These are phyloP conservation scores for Candida succiphila DNA, from an alignment of 805 yeast species.

Conservation along the genomic window DNA sequence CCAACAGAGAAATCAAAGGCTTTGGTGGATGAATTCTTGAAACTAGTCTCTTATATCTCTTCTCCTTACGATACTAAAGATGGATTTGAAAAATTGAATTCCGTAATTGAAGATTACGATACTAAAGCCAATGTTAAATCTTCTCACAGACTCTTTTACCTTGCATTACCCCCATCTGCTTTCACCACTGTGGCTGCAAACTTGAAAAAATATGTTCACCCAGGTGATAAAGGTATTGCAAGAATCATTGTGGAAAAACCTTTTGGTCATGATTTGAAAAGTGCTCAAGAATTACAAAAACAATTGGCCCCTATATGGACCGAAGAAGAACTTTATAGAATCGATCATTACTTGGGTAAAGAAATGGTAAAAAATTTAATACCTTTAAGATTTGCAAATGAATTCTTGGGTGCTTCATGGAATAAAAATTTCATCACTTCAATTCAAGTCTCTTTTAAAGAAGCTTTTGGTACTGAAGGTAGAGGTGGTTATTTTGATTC, in stretches of 20 bases:
- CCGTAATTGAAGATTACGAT: slow-evolving; percentile 53
- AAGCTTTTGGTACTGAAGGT: slow-evolving; percentile 98
- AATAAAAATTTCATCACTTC: slow-evolving; percentile 66
- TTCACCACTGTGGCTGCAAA: slow-evolving; percentile 72
- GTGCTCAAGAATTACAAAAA: slow-evolving; percentile 68
- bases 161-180: slow-evolving; percentile 92
- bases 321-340: slow-evolving; percentile 89
- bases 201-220: slow-evolving; percentile 60
- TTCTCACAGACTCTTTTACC: slow-evolving; percentile 78
- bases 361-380: slow-evolving; percentile 94
- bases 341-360: slow-evolving; percentile 96
- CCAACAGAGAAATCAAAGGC: slow-evolving; percentile 24
- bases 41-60: slow-evolving; percentile 53
- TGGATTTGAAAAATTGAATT: slow-evolving; percentile 54
- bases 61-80: slow-evolving; percentile 77
- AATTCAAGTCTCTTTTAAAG: slow-evolving; percentile 89
- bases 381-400: slow-evolving; percentile 85
- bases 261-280: slow-evolving; percentile 83
- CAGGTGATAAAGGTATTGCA: slow-evolving; percentile 51
- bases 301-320: slow-evolving; percentile 76
- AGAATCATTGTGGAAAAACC: slow-evolving; percentile 94
- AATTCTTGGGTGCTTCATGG: slow-evolving; percentile 84
- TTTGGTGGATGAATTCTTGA: slow-evolving; percentile 54
- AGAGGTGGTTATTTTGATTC: slow-evolving; percentile 96
- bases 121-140: slow-evolving; percentile 27